Percentiles rank a stretch among this genome's conserved stretches.
These are phyloP conservation scores for Sordariomycetes sp. DNA, from an alignment of 2,329 filamentous ascomycete genomes.

Conservation along the genomic window DNA sequence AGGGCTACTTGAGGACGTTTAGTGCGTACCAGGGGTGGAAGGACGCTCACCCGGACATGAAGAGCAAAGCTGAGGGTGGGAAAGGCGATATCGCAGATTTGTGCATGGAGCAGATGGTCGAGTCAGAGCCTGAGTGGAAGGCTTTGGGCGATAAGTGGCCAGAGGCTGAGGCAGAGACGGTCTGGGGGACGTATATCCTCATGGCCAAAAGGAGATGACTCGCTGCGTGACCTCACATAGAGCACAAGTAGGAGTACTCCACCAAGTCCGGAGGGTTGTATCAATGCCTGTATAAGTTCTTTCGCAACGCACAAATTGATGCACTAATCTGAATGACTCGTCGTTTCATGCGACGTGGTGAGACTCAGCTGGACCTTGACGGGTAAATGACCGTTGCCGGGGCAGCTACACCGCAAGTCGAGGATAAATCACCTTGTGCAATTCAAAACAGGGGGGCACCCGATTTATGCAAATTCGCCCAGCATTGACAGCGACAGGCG, in stretches of 20 bases:
- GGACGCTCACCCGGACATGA: conserved; percentile 40
- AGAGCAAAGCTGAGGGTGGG: conserved; percentile 42
- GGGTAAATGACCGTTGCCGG: too few relatives aligned
- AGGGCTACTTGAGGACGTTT: conserved; percentile 53
- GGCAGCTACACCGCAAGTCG: too few relatives aligned
- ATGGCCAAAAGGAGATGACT: conserved; percentile 37
- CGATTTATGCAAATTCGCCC: not conserved
- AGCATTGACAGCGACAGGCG: too few relatives aligned
- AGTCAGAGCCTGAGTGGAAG: conserved; percentile 43
- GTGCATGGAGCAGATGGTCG: conserved; percentile 49
- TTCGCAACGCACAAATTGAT: too few relatives aligned
- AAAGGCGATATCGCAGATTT: conserved; percentile 52
- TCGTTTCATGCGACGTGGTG: too few relatives aligned
- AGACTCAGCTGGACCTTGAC: too few relatives aligned
- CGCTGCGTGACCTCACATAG: too few relatives aligned
- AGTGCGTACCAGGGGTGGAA: conserved; percentile 51
- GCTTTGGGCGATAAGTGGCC: conserved; percentile 37
- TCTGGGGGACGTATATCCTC: conserved; percentile 53
- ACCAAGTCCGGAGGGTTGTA: too few relatives aligned
- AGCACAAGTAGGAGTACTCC: too few relatives aligned
- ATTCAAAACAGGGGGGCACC: not conserved
- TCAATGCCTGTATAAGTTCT: too few relatives aligned
- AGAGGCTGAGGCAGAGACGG: conserved; percentile 43
- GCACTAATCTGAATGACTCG: too few relatives aligned
- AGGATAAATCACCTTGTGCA: too few relatives aligned